These are phyloP conservation scores for Mortierella sp. DNA, from an alignment of 371 early-diverging fungal genomes.

Conservation along the genomic window DNA sequence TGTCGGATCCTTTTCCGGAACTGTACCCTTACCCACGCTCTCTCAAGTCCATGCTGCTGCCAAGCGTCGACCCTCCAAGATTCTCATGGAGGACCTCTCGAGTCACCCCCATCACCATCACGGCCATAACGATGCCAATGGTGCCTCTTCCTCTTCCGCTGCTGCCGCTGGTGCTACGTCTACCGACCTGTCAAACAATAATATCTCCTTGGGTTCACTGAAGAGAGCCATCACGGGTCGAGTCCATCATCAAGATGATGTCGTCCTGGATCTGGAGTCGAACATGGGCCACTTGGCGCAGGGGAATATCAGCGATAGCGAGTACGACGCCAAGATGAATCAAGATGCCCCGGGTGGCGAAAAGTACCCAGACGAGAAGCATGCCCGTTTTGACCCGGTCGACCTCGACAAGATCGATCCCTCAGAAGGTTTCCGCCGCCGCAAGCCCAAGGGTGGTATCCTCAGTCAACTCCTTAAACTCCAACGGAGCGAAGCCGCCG, in stretches of 20 bases:
- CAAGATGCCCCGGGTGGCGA: background rate
- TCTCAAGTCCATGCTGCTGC: constrained; percentile 2
- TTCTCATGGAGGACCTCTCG: constrained; percentile 10
- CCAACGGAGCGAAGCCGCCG: constrained; percentile 36
- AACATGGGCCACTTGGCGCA: constrained; percentile 13
- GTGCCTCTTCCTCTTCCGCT: background rate
- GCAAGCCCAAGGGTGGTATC: constrained; percentile 49
- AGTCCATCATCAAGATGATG: constrained; percentile 1
- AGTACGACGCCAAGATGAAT: background rate
- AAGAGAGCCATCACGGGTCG: constrained; percentile 32
- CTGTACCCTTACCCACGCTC: constrained; percentile 42
- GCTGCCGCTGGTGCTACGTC: too few species aligned
- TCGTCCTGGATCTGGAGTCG: constrained; percentile 27
- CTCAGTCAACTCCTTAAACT: constrained; percentile 46
- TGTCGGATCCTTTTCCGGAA: constrained; percentile 40
- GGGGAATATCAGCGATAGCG: background rate
- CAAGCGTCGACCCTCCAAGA: constrained; percentile 23
- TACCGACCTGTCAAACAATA: background rate
- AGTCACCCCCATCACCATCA: background rate
- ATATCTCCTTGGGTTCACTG: constrained; percentile 16
- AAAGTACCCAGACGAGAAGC: constrained; percentile 8
- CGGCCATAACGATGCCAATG: background rate
- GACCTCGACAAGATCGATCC: background rate
- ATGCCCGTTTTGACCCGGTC: background rate
- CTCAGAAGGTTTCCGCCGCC: constrained; percentile 20